Evolutionary conservation across 2,329 filamentous ascomycete species (phyloP), one percentile per base, ranked within the genome.

Genomic region (Talaromyces sp.): DNA sequence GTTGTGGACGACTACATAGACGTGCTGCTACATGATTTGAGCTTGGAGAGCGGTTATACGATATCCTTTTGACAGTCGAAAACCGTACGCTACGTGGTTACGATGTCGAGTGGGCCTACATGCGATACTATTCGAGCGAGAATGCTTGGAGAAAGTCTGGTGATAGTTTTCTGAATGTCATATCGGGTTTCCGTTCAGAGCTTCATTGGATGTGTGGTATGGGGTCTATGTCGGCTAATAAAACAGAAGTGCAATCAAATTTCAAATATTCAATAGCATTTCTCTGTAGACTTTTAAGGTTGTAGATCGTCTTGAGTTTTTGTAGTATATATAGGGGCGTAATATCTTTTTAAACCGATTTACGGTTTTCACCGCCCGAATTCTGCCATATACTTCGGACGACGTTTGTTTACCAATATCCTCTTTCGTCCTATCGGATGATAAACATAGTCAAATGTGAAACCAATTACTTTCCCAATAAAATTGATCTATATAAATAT

Each of bases 241-340:
- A 57, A 63, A 57, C 49, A 63, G 61, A 63, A 63, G 61, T 57
- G 61, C 50, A 57, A 57, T 49, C 52, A 57, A 63, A 37, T 37
- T 35, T 56, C 31, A 56, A 56, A 25, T 19, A 39, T 56, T 56
- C 33, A 56, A 56, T 25, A 56, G 50, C 10, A 22, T 37, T n/a
- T 13, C 17, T 35, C 4, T n/a, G 27, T 52, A 31, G 15, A n/a
- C 6, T 5, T 37, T 13, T 1, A 10, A 13, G 35, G 13, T 47
- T 37, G 50, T 35, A 56, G 50, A 22, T 6, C 15, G 17, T 22
- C 10, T 17, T 37, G 17, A 15, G 3, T 2, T 35, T 37, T 7
- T 3, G 27, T 35, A 35, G 31, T 37, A 4, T 7, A 10, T 22
- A 0, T 19, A 13, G 2, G 15, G 5, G 31, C 8, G 31, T 19